Evolutionary conservation across 495 filamentous ascomycete genomes (phyloP).

Genomic region (Neurospora tetrasperma): DNA sequence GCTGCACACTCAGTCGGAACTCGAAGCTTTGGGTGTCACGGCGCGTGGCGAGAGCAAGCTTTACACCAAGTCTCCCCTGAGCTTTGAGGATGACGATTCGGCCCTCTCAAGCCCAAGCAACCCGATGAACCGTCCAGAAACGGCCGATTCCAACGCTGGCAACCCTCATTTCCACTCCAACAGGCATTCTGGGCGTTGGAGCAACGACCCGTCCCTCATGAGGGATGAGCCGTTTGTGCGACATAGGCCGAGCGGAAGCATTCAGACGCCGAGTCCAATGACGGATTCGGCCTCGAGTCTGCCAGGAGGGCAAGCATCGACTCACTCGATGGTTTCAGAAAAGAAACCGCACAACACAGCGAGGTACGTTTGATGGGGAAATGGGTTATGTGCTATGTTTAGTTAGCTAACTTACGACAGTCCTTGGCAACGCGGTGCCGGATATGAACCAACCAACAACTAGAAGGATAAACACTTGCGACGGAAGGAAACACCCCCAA

Average conservation of each 20-base stretch:
- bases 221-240: slow-evolving; percentile 7
- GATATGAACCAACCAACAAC: slow-evolving; percentile 32
- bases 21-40: slow-evolving; percentile 87
- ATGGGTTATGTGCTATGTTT: not conserved
- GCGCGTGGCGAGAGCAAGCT: slow-evolving; percentile 72
- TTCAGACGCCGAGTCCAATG: slow-evolving; percentile 17
- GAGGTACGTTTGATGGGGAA: slow-evolving; percentile 29
- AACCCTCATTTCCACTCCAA: slow-evolving; percentile 5
- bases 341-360: slow-evolving; percentile 24
- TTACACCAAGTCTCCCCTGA: slow-evolving; percentile 47
- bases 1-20: slow-evolving; percentile 62
- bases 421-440: slow-evolving; percentile 46
- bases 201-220: slow-evolving; percentile 1
- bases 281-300: slow-evolving; percentile 6
- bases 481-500: not conserved
- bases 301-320: slow-evolving; percentile 8
- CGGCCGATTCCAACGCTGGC: slow-evolving; percentile 6
- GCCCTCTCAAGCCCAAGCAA: slow-evolving; percentile 35
- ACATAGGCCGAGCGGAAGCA: slow-evolving; percentile 13
- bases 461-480: not conserved
- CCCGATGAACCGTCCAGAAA: slow-evolving; percentile 13
- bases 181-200: slow-evolving; percentile 7
- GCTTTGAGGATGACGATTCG: slow-evolving; percentile 75
- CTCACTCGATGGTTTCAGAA: slow-evolving; percentile 9
- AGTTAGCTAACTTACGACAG: slow-evolving; percentile 23